Base-by-base conservation (phyloP, 2,329 filamentous ascomycete genomes). In the Diaporthe citri region DNA sequence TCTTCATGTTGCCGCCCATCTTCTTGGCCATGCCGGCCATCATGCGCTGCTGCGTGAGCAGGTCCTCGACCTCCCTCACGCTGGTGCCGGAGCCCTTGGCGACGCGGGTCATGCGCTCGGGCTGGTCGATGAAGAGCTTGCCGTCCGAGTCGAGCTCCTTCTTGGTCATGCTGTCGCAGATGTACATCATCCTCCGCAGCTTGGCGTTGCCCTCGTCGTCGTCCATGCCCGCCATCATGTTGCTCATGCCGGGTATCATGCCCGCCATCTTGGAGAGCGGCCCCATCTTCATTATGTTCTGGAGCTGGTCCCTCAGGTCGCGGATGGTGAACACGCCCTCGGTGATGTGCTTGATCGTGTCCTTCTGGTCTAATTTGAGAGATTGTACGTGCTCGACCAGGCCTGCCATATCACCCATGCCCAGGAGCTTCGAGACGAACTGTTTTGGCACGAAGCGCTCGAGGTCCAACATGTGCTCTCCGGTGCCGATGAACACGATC, bases 271-370 rank as follows among this genome's bases (percentile, higher is more conserved):
- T 98, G 25, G 94, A 97, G 1, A 99, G 86, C 0, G 97, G 97
- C 0, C 97, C 97, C 97, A 99, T 98, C 87, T 99, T 99, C 95
- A 98, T 98, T 81, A 99, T 98, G 81, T 98, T 98, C 75, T 93
- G 94, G 17, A 99, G 91, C 82, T 99, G 97, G 82, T 99, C 97
- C 28, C 97, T 92, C 78, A 99, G 89, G 83, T 99, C 97, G 73
- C 97, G 93, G 46, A 99, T 90, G 0, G 97, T 98, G 84, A 98
- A 99, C 77, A 98, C 96, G 73, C 97, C 97, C 81, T 98, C 96
- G 9, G 95, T 94, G 78, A 99, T 97, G 86, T 99, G 96, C 88
- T 99, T 99, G 89, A 99, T 98, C 4, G 97, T 98, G 80, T 98
- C 96, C 85, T 99, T 98, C 79, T 98, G 97, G 84, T 98, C 96